phyloP scores from a whole-genome alignment of 202 grass and related monocot species.

The Carex arenaria region DNA sequence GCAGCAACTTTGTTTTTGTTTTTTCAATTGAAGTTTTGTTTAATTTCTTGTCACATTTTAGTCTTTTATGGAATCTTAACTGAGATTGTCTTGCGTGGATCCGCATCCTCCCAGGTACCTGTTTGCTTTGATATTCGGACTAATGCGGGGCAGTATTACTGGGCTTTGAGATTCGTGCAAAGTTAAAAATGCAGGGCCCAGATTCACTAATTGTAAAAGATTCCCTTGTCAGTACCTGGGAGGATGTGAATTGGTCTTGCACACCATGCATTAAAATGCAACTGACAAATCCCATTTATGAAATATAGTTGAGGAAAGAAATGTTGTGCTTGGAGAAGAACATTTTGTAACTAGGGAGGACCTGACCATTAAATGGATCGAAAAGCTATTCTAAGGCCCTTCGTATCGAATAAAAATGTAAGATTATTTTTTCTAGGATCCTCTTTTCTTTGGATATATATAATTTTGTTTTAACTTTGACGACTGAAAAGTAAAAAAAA shows the following conservation, averaged over 20 bases:
- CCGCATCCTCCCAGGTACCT: no score
- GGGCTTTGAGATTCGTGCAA: no score
- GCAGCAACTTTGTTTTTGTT: neutral
- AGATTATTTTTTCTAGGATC: neutral
- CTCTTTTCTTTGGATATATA: neutral
- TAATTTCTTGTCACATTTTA: neutral
- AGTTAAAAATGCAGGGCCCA: no score
- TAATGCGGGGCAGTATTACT: no score
- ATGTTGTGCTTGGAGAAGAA: neutral
- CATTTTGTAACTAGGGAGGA: neutral
- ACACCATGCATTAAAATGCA: no score
- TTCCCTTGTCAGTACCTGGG: no score
- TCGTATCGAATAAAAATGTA: neutral
- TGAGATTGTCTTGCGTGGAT: no score
- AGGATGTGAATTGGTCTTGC: no score
- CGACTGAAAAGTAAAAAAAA: neutral
- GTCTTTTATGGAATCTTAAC: neutral
- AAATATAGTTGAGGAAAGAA: neutral
- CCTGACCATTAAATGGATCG: neutral
- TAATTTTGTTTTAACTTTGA: neutral
- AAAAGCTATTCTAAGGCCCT: neutral
- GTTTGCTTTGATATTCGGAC: no score
- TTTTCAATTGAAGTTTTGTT: slow-evolving; percentile 14
- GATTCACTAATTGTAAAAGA: no score
- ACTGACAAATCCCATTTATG: neutral